Evolutionary conservation across 2,329 filamentous ascomycete species (phyloP).

Genomic region (Mariannaea elegans): DNA sequence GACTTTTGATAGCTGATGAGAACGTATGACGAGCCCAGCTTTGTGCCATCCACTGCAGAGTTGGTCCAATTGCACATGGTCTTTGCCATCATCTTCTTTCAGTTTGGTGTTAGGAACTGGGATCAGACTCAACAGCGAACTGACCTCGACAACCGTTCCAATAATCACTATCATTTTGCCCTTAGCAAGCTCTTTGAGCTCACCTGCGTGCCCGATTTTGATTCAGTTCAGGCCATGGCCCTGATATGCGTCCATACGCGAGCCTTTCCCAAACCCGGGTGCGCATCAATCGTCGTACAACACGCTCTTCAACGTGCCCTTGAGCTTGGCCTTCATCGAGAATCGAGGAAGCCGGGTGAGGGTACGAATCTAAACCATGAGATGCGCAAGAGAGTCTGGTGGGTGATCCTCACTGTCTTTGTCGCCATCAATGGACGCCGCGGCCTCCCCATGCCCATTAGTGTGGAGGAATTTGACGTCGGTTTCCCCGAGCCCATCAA

Average conservation of each 20-base stretch:
- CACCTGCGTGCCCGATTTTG: conserved; percentile 66
- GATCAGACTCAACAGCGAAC: conserved; percentile 62
- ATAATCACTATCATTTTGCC: conserved; percentile 81
- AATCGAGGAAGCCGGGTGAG: conserved; percentile 61
- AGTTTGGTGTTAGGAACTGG: conserved; percentile 76
- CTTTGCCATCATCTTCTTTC: conserved; percentile 79
- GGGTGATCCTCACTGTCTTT: conserved; percentile 72
- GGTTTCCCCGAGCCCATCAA: conserved; percentile 77
- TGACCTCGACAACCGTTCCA: conserved; percentile 70
- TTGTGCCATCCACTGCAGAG: conserved; percentile 70
- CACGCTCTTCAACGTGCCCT: conserved; percentile 74
- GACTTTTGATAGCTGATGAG: conserved; percentile 59
- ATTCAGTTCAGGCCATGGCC: conserved; percentile 76
- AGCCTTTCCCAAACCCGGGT: conserved; percentile 81
- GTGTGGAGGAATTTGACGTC: conserved; percentile 79
- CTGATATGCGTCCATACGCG: conserved; percentile 78
- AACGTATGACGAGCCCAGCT: conserved; percentile 75
- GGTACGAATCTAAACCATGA: conserved; percentile 73
- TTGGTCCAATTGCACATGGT: conserved; percentile 80
- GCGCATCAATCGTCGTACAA: conserved; percentile 73
- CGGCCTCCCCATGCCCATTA: conserved; percentile 79
- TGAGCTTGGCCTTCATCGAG: conserved; percentile 79
- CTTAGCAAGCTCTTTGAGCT: conserved; percentile 75
- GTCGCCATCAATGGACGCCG: conserved; percentile 78
- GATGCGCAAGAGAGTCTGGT: conserved; percentile 81